Conservation (phyloP, 2,329 filamentous ascomycete species). For the Fusarium agapanthi region DNA sequence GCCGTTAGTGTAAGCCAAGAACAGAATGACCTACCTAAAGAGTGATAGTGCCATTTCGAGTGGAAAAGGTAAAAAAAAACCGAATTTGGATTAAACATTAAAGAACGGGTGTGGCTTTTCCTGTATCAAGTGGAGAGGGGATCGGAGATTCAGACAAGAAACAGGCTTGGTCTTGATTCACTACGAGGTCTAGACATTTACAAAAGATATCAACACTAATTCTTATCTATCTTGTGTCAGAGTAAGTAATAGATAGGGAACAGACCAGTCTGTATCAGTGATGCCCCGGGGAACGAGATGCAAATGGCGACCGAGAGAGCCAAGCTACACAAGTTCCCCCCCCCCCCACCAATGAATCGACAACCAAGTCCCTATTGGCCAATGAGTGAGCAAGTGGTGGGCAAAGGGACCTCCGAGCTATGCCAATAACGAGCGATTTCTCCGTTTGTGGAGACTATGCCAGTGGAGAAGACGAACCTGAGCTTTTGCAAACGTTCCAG, state of each 20-base stretch:
- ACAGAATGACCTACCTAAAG: slow-evolving; percentile 3
- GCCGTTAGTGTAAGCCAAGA: neutral
- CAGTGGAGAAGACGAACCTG: slow-evolving; percentile 1
- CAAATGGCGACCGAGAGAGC: neutral
- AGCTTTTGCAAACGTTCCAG: slow-evolving; percentile 38
- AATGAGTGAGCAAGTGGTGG: neutral
- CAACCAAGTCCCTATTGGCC: neutral
- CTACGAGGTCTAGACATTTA: neutral
- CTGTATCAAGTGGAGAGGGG: neutral
- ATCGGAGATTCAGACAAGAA: neutral
- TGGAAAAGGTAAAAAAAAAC: neutral
- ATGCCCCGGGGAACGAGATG: neutral
- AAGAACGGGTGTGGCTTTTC: slow-evolving; percentile 1
- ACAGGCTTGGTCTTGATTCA: neutral
- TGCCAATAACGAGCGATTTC: neutral
- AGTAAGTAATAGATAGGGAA: neutral
- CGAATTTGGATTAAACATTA: neutral
- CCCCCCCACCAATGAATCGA: neutral
- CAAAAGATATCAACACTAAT: neutral
- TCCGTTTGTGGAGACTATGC: slow-evolving; percentile 28
- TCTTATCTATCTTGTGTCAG: neutral
- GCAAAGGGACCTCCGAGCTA: slow-evolving; percentile 1
- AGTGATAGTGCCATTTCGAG: neutral
- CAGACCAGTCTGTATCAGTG: neutral
- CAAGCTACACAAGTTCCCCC: slow-evolving; percentile 18